phyloP scores from a whole-genome alignment of 2,329 filamentous ascomycete genomes.

The Colletotrichum endophyticum region DNA sequence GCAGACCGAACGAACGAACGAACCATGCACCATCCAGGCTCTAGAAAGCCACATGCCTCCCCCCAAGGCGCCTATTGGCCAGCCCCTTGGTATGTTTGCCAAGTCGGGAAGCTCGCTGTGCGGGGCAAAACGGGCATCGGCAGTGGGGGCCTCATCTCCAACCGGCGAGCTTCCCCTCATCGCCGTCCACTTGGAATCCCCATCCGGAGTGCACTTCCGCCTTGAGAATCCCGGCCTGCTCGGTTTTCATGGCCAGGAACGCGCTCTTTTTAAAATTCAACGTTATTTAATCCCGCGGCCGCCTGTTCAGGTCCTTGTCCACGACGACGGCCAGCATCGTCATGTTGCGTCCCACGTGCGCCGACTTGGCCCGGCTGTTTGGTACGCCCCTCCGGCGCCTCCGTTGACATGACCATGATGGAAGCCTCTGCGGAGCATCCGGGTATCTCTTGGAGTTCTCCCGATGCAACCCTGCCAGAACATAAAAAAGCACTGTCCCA shows the following conservation, averaged over 20 bases:
- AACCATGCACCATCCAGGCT: neutral
- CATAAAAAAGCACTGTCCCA: neutral
- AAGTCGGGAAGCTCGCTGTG: conserved; percentile 4
- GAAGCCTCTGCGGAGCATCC: neutral
- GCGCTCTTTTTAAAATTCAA: neutral
- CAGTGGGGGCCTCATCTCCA: neutral
- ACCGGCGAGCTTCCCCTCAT: neutral
- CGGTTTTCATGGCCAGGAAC: neutral
- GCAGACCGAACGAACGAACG: neutral
- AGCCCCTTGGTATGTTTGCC: neutral
- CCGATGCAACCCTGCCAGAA: neutral
- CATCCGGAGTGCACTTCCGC: neutral
- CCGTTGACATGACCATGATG: neutral
- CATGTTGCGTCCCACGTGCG: neutral
- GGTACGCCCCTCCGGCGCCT: neutral
- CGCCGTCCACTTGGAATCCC: neutral
- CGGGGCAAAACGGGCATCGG: neutral
- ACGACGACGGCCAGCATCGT: neutral
- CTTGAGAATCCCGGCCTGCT: neutral
- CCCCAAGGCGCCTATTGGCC: neutral
- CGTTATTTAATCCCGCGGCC: neutral
- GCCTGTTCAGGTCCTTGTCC: neutral
- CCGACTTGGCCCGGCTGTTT: neutral
- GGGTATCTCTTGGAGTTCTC: neutral
- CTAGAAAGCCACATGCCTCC: neutral